Base-by-base conservation (phyloP, 108 stramenopile genomes). In the Bacterosira constricta region DNA sequence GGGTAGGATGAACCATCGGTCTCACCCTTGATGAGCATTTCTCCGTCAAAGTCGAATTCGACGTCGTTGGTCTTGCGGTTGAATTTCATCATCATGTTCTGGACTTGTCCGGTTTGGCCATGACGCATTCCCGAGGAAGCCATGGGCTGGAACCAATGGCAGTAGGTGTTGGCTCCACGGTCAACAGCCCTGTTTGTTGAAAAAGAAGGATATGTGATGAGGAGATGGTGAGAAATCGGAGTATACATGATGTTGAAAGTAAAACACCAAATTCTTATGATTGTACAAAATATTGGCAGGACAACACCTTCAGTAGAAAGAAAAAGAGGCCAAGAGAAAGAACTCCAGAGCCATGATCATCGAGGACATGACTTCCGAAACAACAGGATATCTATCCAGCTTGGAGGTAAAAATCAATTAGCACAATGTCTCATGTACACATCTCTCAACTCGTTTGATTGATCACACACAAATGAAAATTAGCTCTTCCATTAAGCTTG, bases 91-190 rank as follows among this genome's bases (percentile, higher is more conserved):
- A 97, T 96, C 83, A 90, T 92, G 83, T 95, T 97, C 49, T 97
- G 94, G 29, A 97, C 96, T 80, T 96, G 95, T 41, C 94, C 94
- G 58, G 88, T 83, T 67, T 89, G 86, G 52, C 96, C 96, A 82
- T 96, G 95, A 64, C 96, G 90, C 25, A 97, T 91, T 26, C 94
- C 94, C 18, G 77, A 83, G 62, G 95, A 68, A 20, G 90, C 96
- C 92, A 96, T 89, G 45, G 96, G 96, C 68, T 97, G 96, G 81
- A 97, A 97, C 95, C 92, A 96, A 75, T 97, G 96, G 84, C 94
- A 95, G 88, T 91, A 97, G 44, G 90, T 88, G 79, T 96, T 93
- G 65, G 95, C 96, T 36, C 92, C 95, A 57, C 94, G 88, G 59
- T 97, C 96, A 46, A 89, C 76, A 47, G 94, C 94, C 93, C 93